Evolutionary conservation across 176 grass and related monocot species (phyloP).

Genomic region (Alloteropsis semialata): DNA sequence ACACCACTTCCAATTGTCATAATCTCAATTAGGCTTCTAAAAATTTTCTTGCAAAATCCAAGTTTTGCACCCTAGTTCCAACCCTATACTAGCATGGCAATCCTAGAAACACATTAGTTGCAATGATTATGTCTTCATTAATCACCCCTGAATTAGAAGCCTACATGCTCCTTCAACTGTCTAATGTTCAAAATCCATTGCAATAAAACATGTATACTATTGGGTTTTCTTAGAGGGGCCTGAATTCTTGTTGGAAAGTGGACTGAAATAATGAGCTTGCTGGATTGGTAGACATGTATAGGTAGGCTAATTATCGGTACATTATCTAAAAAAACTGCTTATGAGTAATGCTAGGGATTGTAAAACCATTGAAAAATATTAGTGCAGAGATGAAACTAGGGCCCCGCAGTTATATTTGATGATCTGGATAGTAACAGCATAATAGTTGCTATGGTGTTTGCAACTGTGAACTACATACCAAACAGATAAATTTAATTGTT

Average conservation of each 20-base stretch:
- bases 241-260: not conserved
- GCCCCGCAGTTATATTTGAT: not conserved
- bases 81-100: too few species aligned
- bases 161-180: too few species aligned
- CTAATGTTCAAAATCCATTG: not conserved
- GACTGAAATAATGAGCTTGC: not conserved
- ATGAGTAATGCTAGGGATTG: not conserved
- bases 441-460: not conserved
- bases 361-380: not conserved
- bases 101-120: too few species aligned
- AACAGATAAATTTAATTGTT: not conserved
- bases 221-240: not conserved
- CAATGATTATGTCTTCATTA: too few species aligned
- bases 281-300: not conserved
- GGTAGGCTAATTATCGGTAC: not conserved
- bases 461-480: not conserved
- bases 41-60: too few species aligned
- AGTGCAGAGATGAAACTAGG: not conserved
- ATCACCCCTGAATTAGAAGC: too few species aligned
- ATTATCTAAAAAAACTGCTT: not conserved
- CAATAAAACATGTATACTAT: not conserved
- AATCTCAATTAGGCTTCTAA: not conserved
- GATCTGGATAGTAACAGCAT: not conserved
- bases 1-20: not conserved
- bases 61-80: too few species aligned